These are phyloP conservation scores for Calonectria henricotiae DNA, from an alignment of 2,329 filamentous ascomycete genomes.

Conservation along the genomic window DNA sequence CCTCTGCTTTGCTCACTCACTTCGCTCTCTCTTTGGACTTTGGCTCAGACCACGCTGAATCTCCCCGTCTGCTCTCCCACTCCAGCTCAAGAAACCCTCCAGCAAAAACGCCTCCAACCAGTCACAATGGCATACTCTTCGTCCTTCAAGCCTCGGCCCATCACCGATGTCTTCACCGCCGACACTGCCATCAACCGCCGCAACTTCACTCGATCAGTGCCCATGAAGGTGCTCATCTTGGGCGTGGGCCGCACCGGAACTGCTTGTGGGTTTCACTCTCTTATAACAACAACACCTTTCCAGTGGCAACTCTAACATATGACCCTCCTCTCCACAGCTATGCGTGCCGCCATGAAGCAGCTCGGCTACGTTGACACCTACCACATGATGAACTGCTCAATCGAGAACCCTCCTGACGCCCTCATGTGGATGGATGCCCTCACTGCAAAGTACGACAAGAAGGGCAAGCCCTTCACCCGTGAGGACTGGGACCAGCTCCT, in stretches of 20 bases:
- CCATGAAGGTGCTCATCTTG: constrained; percentile 81
- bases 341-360: constrained; percentile 76
- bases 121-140: constrained; percentile 54
- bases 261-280: constrained; percentile 69
- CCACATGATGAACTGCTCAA: constrained; percentile 81
- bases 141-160: constrained; percentile 58
- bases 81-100: neutral
- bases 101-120: constrained; percentile 11
- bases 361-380: constrained; percentile 80
- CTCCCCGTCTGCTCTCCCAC: neutral
- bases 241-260: constrained; percentile 81
- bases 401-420: constrained; percentile 74
- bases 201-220: constrained; percentile 76
- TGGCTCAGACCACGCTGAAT: neutral
- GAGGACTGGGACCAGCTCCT: constrained; percentile 81
- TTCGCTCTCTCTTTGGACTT: constrained; percentile 2
- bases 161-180: constrained; percentile 75
- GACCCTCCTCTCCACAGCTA: constrained; percentile 61
- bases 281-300: neutral
- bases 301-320: constrained; percentile 5
- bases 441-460: constrained; percentile 64
- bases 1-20: neutral
- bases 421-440: constrained; percentile 82
- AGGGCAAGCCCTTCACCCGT: constrained; percentile 68
- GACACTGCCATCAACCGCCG: constrained; percentile 80